Percentiles rank a stretch among this genome's conserved stretches.
Evolutionary conservation across 2,329 filamentous ascomycete species (phyloP).

Genomic region (Exserohilum turcica): DNA sequence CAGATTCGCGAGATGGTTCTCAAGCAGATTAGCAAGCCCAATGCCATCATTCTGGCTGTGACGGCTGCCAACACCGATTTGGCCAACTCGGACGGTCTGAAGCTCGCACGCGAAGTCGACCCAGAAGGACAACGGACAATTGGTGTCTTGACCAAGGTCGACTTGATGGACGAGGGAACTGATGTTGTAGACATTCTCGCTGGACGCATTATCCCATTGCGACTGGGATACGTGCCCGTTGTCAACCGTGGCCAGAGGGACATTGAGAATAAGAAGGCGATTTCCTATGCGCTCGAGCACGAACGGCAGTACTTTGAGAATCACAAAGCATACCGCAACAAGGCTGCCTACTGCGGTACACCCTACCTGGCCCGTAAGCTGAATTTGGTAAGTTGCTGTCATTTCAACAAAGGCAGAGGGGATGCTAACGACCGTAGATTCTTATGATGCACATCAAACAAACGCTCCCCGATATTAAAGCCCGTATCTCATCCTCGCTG

Average conservation of each 20-base stretch:
- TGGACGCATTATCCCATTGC: constrained; percentile 92
- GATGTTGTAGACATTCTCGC: constrained; percentile 98
- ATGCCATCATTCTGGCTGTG: constrained; percentile 96
- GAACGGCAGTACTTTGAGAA: constrained; percentile 98
- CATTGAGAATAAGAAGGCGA: constrained; percentile 97
- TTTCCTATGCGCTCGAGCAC: constrained; percentile 85
- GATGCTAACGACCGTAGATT: constrained; percentile 61
- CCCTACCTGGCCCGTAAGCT: constrained; percentile 96
- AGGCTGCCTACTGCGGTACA: constrained; percentile 97
- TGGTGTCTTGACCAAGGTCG: constrained; percentile 97
- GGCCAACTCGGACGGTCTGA: constrained; percentile 97
- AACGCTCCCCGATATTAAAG: constrained; percentile 97
- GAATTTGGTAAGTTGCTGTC: constrained; percentile 67
- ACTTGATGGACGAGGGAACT: constrained; percentile 98
- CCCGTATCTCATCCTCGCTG: constrained; percentile 88
- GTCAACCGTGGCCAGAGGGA: constrained; percentile 98
- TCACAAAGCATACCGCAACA: constrained; percentile 98
- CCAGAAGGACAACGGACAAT: constrained; percentile 97
- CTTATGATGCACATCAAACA: constrained; percentile 99
- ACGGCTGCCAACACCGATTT: constrained; percentile 97
- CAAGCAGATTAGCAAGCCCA: constrained; percentile 98
- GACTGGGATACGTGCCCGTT: constrained; percentile 93
- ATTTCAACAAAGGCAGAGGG: background rate
- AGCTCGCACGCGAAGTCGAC: constrained; percentile 94
- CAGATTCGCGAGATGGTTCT: constrained; percentile 98